These are phyloP conservation scores for Nitzschia putrida DNA, from an alignment of 108 stramenopile species.

Conservation along the genomic window DNA sequence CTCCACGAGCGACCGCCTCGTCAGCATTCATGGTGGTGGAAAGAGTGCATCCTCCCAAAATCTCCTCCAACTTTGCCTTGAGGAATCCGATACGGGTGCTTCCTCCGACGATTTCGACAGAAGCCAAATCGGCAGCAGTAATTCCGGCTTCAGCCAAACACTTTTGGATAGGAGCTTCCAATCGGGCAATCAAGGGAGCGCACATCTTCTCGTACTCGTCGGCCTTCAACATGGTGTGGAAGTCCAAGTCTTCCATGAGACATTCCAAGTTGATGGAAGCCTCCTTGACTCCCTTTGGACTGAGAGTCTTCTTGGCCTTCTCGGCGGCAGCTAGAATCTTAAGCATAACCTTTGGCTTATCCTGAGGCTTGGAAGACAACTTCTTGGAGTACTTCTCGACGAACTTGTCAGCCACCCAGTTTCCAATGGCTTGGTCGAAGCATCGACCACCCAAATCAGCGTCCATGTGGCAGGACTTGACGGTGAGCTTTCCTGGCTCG, in stretches of 20 bases:
- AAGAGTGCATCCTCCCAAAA: conserved; percentile 69
- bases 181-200: conserved; percentile 75
- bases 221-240: conserved; percentile 73
- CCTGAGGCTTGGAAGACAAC: conserved; percentile 73
- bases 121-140: conserved; percentile 61
- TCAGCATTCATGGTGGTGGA: conserved; percentile 98
- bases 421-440: conserved; percentile 89
- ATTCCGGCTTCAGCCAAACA: conserved; percentile 85
- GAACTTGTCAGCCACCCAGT: conserved; percentile 90
- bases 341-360: conserved; percentile 82
- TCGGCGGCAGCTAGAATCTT: conserved; percentile 94
- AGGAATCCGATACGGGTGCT: conserved; percentile 87
- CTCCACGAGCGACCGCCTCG: conserved; percentile 95
- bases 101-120: conserved; percentile 96
- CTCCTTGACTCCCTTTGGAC: conserved; percentile 93
- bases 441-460: conserved; percentile 89
- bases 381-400: conserved; percentile 83
- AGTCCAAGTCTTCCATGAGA: conserved; percentile 93
- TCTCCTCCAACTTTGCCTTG: conserved; percentile 76
- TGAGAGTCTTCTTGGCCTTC: conserved; percentile 98
- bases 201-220: conserved; percentile 86
- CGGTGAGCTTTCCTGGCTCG: conserved; percentile 86
- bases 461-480: conserved; percentile 84
- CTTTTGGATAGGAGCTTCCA: conserved; percentile 81
- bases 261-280: conserved; percentile 92